Conservation (phyloP, 208 protist genomes). For the Kentomonas sorsogonicus region DNA sequence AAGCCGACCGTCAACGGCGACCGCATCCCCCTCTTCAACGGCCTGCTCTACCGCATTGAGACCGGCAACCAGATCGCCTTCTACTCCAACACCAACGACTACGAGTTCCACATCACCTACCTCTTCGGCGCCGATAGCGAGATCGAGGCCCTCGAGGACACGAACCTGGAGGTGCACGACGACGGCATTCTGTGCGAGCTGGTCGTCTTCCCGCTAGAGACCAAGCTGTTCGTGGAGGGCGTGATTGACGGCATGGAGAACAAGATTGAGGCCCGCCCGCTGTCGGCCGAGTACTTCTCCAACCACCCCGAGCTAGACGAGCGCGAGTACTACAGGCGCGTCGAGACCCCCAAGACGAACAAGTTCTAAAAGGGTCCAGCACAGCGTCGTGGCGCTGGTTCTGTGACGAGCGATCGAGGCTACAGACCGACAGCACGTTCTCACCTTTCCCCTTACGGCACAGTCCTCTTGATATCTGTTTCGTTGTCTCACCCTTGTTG, state of each 20-base stretch:
- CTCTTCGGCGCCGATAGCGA: conserved; percentile 54
- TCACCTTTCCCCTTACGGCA: no score
- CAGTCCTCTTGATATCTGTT: no score
- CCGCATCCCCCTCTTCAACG: conserved; percentile 57
- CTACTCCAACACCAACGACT: conserved; percentile 77
- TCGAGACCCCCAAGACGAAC: conserved; percentile 42
- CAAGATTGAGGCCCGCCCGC: conserved; percentile 68
- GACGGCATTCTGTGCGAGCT: conserved; percentile 64
- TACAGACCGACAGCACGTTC: no score
- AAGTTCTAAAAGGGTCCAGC: conserved; percentile 41
- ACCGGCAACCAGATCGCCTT: conserved; percentile 48
- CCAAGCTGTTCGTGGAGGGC: conserved; percentile 59
- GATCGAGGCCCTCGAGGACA: conserved; percentile 37
- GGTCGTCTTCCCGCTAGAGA: conserved; percentile 59
- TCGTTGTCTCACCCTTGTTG: no score
- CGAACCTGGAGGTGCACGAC: conserved; percentile 39
- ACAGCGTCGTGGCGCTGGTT: no score
- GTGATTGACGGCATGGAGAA: conserved; percentile 54
- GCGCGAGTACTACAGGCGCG: conserved; percentile 50
- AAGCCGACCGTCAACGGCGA: conserved; percentile 52
- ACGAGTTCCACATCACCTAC: conserved; percentile 81
- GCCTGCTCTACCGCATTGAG: conserved; percentile 64
- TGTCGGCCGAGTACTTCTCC: conserved; percentile 72
- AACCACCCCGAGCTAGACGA: conserved; percentile 57
- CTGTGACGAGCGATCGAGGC: no score